Base-by-base conservation (phyloP, 192 early-diverging fungal species). In the Linnemannia hyalina region DNA sequence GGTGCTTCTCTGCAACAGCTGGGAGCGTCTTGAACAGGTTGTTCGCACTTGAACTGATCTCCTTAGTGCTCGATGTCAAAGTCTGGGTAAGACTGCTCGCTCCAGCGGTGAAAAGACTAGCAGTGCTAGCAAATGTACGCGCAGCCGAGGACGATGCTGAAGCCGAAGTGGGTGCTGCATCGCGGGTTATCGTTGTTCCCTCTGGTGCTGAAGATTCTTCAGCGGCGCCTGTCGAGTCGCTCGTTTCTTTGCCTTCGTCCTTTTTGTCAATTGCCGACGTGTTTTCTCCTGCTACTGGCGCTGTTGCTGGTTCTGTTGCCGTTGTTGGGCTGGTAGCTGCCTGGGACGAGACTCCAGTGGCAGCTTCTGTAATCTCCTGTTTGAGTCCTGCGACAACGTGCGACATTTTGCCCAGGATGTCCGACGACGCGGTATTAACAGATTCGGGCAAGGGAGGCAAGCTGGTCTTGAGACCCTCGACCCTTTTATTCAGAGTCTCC, bases 361-460 rank as follows among this genome's bases (percentile, higher is more conserved):
- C 86, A 23, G 76, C 80, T 22, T 86, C 84, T 49, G 78, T 81
- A 38, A 86, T 77, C 41, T 86, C 84, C 16, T 86, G 84, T 32
- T 74, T 80, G 47, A 86, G 73, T 5, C 84, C 84, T 38, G 70
- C 84, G 4, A 86, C 80, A 4, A 86, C 80, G 23, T 52, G 75
- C 15, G 84, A 81, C n/a, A 83, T 73, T 10, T 68, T 41, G n/a
- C 77, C 82, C 22, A 78, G 40, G 76, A 83, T 74, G n/a, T 78
- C 82, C 4, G 76, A 60, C 8, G 82, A 83, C 20, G 72, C 68
- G 18, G 82, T 75, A 22, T 78, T 83, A 52, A 86, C 84, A 7
- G 84, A 81, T 2, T 79, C 80, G 11, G 84, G 84, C 35, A 86
- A 29, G 3, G 79, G 78, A 2, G 84, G 79, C 4, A 80, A 54